phyloP scores from a whole-genome alignment of 192 early-diverging fungal species.

The Ambispora gerdemannii region DNA sequence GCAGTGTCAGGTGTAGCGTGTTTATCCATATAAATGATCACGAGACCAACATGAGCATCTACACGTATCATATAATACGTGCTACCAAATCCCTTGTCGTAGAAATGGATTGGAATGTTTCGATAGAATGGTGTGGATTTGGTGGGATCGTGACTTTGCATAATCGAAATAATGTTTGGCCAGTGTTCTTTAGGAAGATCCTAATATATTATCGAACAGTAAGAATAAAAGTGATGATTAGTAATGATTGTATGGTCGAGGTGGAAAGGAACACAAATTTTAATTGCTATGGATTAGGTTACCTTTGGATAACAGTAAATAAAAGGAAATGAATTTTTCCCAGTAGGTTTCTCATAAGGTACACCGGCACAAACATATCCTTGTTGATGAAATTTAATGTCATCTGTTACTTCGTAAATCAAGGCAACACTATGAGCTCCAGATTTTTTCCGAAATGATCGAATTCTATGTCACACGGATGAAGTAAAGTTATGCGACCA shows the following conservation, averaged over 20 bases:
- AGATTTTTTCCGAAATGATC: slow-evolving; percentile 32
- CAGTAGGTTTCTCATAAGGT: slow-evolving; percentile 41
- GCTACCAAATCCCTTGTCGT: slow-evolving; percentile 38
- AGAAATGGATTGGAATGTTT: slow-evolving; percentile 36
- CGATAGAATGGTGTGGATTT: slow-evolving; percentile 30
- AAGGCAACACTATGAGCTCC: slow-evolving; percentile 36
- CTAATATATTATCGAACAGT: background rate
- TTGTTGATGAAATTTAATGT: slow-evolving; percentile 37
- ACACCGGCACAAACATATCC: slow-evolving; percentile 36
- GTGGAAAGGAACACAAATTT: too few relatives aligned
- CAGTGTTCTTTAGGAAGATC: slow-evolving; percentile 36
- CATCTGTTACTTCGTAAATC: slow-evolving; percentile 40
- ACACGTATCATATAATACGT: slow-evolving; percentile 45
- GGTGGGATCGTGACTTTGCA: slow-evolving; percentile 33
- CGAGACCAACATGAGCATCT: slow-evolving; percentile 38
- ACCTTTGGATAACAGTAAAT: slow-evolving; percentile 47
- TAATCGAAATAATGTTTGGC: slow-evolving; percentile 45
- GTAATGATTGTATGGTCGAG: too few relatives aligned
- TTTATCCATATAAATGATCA: slow-evolving; percentile 40
- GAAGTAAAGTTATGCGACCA: background rate
- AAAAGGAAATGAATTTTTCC: slow-evolving; percentile 45
- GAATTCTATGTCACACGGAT: slow-evolving; percentile 27
- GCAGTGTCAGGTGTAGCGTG: slow-evolving; percentile 31
- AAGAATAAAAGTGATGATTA: too few relatives aligned
- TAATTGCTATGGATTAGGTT: too few relatives aligned